Evolutionary conservation across 2,329 filamentous ascomycete species (phyloP).

Genomic region (Orbilia ellipsospora): DNA sequence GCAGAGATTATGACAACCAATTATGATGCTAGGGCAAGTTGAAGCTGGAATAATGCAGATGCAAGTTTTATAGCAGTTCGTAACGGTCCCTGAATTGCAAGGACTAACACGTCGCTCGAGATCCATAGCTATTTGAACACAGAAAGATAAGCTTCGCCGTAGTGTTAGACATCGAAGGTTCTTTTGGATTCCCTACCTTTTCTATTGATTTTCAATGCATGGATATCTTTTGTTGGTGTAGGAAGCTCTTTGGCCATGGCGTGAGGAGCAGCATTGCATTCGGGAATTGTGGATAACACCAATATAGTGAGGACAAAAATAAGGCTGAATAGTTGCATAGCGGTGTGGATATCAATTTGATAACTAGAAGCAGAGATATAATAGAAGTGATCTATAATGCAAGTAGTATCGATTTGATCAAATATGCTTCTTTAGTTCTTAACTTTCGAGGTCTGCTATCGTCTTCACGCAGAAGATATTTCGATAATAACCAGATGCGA

Average conservation of each 20-base stretch:
- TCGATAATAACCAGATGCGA: too few relatives aligned
- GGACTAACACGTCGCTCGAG: conserved; percentile 6
- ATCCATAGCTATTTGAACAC: background rate
- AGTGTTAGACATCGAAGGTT: too few relatives aligned
- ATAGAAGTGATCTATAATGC: too few relatives aligned
- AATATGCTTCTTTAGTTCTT: too few relatives aligned
- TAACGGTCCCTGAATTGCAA: conserved; percentile 19
- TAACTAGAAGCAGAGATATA: too few relatives aligned
- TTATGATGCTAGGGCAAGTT: background rate
- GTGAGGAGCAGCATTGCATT: background rate
- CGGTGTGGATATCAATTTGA: background rate
- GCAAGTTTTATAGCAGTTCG: conserved; percentile 38
- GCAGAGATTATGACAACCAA: conserved; percentile 31
- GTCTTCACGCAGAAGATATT: too few relatives aligned
- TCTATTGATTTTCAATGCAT: background rate
- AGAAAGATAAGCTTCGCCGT: background rate
- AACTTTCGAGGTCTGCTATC: too few relatives aligned
- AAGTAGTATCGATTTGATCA: too few relatives aligned
- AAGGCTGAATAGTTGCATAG: background rate
- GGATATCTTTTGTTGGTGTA: background rate
- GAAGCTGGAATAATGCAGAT: background rate
- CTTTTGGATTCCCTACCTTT: conserved; percentile 1
- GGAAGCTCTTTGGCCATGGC: background rate
- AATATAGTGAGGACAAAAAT: background rate
- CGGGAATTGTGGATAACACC: background rate